Base-by-base conservation (phyloP, 2,329 filamentous ascomycete genomes). In the Phialophora macrospora region DNA sequence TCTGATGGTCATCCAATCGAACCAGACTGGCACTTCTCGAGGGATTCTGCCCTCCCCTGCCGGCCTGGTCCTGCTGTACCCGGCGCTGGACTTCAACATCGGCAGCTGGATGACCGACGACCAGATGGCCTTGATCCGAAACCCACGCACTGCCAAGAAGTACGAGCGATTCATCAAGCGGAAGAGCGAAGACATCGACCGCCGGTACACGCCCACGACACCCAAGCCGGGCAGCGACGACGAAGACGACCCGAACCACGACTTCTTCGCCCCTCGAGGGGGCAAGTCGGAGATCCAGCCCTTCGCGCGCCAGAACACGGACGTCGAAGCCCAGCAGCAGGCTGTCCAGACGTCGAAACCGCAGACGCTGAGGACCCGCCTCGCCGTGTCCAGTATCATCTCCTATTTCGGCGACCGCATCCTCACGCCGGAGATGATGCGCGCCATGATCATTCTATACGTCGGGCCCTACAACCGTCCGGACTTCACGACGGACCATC, bases 41-140 rank as follows among this genome's bases (percentile, higher is more conserved):
- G 83, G 87, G 68, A 80, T 80, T 22, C 82, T 97, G 5, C 90
- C 93, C 0, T 76, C 85, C 0, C 95, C 95, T 0, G 90, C 91
- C 60, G 94, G 93, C 0, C 78, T 98, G 7, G 84, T 98, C 0
- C 83, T 97, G 56, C 88, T 96, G 65, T 99, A 99, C 73, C 95
- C 95, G 0, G 89, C 90, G 0, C 80, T 99, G 65, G 95, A 98
- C 74, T 93, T 98, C 90, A 97, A 96, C 74, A 98, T 98, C 70
- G 92, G 92, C 44, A 97, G 93, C 77, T 99, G 95, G 95, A 98
- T 99, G 93, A 93, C 92, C 0, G 94, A 98, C 73, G 94, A 98
- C 77, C 93, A 99, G 76, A 96, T 98, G 92, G 88, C 92, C 0
- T 80, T 99, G 67, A 96, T 99, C 69, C 89, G 92, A 70, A 93